Evolutionary conservation across 345 rosid species (phyloP).

Genomic region (Litchi chinensis): DNA sequence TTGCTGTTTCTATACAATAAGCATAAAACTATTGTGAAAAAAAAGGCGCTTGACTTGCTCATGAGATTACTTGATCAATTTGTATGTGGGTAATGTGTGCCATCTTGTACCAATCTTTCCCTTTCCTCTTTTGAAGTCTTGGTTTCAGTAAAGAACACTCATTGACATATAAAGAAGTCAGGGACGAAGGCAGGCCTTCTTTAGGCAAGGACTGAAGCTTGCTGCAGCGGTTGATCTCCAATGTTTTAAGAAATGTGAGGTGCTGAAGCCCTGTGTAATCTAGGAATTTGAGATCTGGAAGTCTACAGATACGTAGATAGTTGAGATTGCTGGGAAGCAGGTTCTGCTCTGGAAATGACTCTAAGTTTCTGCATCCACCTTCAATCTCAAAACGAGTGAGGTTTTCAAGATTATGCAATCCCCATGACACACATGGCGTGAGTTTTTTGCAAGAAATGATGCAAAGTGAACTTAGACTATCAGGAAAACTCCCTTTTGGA

Average conservation of each 20-base stretch:
- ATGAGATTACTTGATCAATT: conserved; percentile 31
- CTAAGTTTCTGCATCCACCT: conserved; percentile 28
- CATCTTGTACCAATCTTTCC: conserved; percentile 27
- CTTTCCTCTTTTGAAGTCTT: conserved; percentile 16
- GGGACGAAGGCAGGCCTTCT: conserved; percentile 38
- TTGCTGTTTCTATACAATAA: neutral
- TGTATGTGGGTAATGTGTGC: conserved; percentile 26
- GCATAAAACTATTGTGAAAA: neutral
- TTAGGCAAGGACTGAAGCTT: conserved; percentile 32
- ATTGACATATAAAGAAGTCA: conserved; percentile 30
- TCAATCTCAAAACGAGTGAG: conserved; percentile 39
- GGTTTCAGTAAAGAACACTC: conserved; percentile 29
- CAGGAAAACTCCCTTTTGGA: conserved; percentile 40
- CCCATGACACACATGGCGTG: conserved; percentile 32
- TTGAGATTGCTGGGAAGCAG: conserved; percentile 31
- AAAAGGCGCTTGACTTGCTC: neutral
- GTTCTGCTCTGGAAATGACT: conserved; percentile 41
- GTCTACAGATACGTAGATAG: conserved; percentile 31
- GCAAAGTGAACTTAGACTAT: conserved; percentile 29
- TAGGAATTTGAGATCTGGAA: conserved; percentile 24
- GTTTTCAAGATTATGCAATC: conserved; percentile 30
- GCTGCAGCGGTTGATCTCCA: conserved; percentile 38
- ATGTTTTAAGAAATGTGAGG: conserved; percentile 20
- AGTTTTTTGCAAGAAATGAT: conserved; percentile 35
- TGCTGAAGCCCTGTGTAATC: conserved; percentile 28